Conservation (phyloP, 306 rosid genomes). For the Castanea mollissima region DNA sequence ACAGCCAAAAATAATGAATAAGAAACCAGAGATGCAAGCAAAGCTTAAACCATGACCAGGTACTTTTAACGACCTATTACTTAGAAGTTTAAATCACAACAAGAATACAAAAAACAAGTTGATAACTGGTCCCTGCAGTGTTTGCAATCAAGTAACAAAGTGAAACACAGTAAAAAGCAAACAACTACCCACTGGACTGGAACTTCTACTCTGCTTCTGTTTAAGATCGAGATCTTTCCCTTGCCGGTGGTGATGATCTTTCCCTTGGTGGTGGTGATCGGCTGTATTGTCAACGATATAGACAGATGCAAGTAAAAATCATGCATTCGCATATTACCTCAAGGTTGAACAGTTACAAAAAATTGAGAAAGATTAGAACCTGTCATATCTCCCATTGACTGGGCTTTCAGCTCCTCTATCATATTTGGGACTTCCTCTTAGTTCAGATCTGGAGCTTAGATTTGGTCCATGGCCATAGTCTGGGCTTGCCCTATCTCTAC, state of each 20-base stretch:
- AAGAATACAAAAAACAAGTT: constrained; percentile 21
- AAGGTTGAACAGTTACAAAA: constrained; percentile 1
- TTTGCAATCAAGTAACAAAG: constrained; percentile 25
- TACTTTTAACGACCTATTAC: too few species aligned
- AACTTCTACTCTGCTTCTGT: constrained; percentile 27
- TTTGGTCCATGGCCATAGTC: constrained; percentile 76
- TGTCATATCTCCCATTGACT: constrained; percentile 56
- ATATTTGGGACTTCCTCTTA: constrained; percentile 66
- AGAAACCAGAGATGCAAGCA: not conserved
- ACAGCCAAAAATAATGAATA: too few species aligned
- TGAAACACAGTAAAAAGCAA: constrained; percentile 3
- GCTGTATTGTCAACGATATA: constrained; percentile 39
- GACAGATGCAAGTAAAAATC: not conserved
- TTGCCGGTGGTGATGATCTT: constrained; percentile 56
- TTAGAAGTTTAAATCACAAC: constrained; percentile 20
- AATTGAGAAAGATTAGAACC: constrained; percentile 23
- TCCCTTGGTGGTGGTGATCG: constrained; percentile 61
- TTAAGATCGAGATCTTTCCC: constrained; percentile 51
- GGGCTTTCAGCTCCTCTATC: constrained; percentile 64
- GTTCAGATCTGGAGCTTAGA: constrained; percentile 55
- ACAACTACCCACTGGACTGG: constrained; percentile 33
- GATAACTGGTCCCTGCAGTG: constrained; percentile 13
- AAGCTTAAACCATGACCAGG: too few species aligned
- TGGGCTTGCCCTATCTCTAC: constrained; percentile 74
- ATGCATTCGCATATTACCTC: not conserved